Evolutionary conservation across 2,329 filamentous ascomycete species (phyloP).

Genomic region (Aspergillus vadensis): DNA sequence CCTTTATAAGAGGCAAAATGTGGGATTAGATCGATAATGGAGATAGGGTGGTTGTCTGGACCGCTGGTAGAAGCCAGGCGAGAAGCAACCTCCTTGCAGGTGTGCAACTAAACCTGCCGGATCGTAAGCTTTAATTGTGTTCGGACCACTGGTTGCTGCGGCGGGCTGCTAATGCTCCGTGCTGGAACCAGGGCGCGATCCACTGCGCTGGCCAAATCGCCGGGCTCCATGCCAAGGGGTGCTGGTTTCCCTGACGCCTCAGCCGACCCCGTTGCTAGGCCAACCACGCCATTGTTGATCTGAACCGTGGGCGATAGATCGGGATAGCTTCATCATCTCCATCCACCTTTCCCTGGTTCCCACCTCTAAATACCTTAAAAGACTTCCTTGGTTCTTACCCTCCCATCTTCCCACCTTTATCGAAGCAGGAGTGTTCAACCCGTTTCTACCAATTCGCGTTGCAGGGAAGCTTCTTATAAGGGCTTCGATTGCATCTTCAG

Average conservation of each 20-base stretch:
- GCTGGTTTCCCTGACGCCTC: slow-evolving; percentile 37
- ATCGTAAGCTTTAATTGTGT: slow-evolving; percentile 20
- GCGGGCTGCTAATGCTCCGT: slow-evolving; percentile 10
- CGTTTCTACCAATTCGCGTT: slow-evolving; percentile 8
- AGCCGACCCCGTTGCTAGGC: slow-evolving; percentile 37
- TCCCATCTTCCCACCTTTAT: slow-evolving; percentile 15
- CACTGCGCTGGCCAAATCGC: slow-evolving; percentile 18
- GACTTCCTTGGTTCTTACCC: slow-evolving; percentile 26
- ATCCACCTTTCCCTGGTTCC: slow-evolving; percentile 33
- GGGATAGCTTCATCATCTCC: slow-evolving; percentile 31
- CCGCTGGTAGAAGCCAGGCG: slow-evolving; percentile 10
- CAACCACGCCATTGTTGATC: slow-evolving; percentile 44
- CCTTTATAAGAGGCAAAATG: background rate
- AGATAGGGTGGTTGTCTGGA: slow-evolving; percentile 17
- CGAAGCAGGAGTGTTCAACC: slow-evolving; percentile 13
- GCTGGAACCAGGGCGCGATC: slow-evolving; percentile 25
- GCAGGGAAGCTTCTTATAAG: slow-evolving; percentile 3
- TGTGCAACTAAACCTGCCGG: slow-evolving; percentile 14
- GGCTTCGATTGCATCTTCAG: slow-evolving; percentile 7
- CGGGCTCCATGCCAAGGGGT: slow-evolving; percentile 24
- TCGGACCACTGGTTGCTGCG: slow-evolving; percentile 12
- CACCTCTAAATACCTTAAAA: slow-evolving; percentile 31
- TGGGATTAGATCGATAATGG: slow-evolving; percentile 10
- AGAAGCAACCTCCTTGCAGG: slow-evolving; percentile 25
- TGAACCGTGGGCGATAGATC: slow-evolving; percentile 38